phyloP scores from a whole-genome alignment of 345 rosid genomes.

The Salix purpurea region DNA sequence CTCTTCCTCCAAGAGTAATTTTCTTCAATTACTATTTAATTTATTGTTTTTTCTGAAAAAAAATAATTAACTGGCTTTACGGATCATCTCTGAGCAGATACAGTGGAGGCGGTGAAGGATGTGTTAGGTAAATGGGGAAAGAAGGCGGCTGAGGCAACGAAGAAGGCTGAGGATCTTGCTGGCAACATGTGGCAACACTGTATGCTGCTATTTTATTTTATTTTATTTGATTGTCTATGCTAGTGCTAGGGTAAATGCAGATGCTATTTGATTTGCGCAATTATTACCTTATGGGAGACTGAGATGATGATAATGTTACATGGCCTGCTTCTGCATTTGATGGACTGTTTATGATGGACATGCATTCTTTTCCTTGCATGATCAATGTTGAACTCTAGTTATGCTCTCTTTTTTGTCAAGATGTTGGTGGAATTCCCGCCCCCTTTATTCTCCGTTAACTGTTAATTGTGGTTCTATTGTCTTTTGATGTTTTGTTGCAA shows the following conservation, averaged over 20 bases:
- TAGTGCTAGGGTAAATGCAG: neutral
- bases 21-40: neutral
- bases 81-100: slow-evolving; percentile 39
- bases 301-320: neutral
- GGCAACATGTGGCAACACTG: slow-evolving; percentile 89
- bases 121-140: slow-evolving; percentile 85
- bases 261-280: neutral
- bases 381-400: neutral
- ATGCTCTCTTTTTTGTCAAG: neutral
- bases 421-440: neutral
- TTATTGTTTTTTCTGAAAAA: neutral
- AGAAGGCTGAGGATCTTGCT: slow-evolving; percentile 91
- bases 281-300: neutral
- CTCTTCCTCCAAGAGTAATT: slow-evolving; percentile 56
- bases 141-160: slow-evolving; percentile 83
- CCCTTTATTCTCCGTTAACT: neutral
- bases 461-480: neutral
- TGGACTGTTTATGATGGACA: neutral
- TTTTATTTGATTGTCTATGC: neutral
- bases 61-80: neutral
- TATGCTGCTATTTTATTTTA: slow-evolving; percentile 17
- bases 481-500: neutral
- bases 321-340: neutral
- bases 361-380: neutral
- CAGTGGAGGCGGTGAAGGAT: slow-evolving; percentile 74